Evolutionary conservation across 805 yeast genomes (phyloP).

Genomic region (Zygotorulaspora florentina): DNA sequence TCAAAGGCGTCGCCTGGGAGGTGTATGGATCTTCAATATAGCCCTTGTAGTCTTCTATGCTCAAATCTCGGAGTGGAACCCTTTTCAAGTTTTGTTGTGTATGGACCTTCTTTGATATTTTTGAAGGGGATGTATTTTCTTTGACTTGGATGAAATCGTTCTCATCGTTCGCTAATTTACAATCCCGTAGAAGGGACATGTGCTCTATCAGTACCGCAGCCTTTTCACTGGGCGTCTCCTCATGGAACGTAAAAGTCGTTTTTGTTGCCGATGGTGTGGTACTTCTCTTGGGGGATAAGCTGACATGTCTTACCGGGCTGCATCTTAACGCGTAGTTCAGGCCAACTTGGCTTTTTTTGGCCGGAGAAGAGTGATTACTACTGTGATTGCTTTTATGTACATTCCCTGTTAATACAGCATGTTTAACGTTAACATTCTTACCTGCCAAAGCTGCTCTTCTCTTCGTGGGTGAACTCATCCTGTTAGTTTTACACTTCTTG

Average conservation of each 20-base stretch:
- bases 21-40: conserved; percentile 17
- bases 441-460: conserved; percentile 23
- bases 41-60: conserved; percentile 18
- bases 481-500: not conserved
- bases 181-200: conserved; percentile 23
- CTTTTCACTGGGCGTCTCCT: conserved; percentile 22
- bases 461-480: conserved; percentile 21
- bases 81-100: conserved; percentile 1
- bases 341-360: conserved; percentile 14
- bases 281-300: conserved; percentile 5
- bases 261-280: not conserved
- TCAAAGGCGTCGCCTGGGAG: conserved; percentile 11
- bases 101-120: not conserved
- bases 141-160: conserved; percentile 17
- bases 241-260: conserved; percentile 19
- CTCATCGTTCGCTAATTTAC: conserved; percentile 26
- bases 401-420: not conserved
- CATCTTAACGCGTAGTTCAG: conserved; percentile 14
- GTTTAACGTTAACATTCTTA: conserved; percentile 23
- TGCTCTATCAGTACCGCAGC: conserved; percentile 15
- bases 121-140: conserved; percentile 19
- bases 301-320: conserved; percentile 17
- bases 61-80: conserved; percentile 18
- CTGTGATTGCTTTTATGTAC: conserved; percentile 8
- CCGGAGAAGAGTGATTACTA: conserved; percentile 11